A percentile compares a stretch with the other conserved stretches of the same genome.
phyloP scores from a whole-genome alignment of 1,284 basidiomycete genomes.

The Ganoderma leucocontextum region DNA sequence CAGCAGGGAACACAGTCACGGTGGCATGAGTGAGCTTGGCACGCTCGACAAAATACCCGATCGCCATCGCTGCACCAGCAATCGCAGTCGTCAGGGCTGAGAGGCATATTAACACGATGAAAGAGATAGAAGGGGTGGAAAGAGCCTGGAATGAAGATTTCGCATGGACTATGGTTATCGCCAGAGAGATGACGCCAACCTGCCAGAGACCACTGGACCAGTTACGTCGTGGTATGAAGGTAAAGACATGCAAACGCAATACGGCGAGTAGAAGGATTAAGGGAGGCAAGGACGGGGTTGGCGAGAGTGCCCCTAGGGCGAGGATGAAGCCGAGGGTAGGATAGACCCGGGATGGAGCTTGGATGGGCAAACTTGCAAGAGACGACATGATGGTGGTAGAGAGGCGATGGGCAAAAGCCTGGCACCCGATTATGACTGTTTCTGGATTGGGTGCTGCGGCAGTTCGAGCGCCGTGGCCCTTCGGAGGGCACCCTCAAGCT shows the following conservation, averaged over 20 bases:
- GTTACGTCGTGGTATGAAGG: constrained; percentile 49
- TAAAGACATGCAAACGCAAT: constrained; percentile 58
- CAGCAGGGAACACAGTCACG: constrained; percentile 66
- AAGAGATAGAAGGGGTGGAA: constrained; percentile 57
- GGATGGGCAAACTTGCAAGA: constrained; percentile 20
- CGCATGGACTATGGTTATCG: constrained; percentile 55
- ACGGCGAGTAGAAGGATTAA: constrained; percentile 55
- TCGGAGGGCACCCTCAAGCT: not conserved
- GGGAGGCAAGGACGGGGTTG: constrained; percentile 60
- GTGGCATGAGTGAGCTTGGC: constrained; percentile 45
- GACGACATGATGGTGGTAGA: constrained; percentile 9
- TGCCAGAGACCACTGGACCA: constrained; percentile 47
- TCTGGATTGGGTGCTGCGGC: not conserved
- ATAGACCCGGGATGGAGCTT: constrained; percentile 43
- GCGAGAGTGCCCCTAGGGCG: constrained; percentile 55
- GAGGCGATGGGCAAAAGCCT: not conserved
- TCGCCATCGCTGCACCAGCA: constrained; percentile 49
- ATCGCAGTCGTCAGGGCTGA: constrained; percentile 54
- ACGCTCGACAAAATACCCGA: constrained; percentile 45
- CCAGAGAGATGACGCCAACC: constrained; percentile 51
- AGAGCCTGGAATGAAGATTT: constrained; percentile 62
- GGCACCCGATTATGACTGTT: not conserved
- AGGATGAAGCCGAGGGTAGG: constrained; percentile 46
- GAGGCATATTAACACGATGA: constrained; percentile 52
- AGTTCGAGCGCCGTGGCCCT: not conserved